Base-by-base conservation (phyloP, 768 basidiomycete genomes). In the Sistotremastrum suecicum region DNA sequence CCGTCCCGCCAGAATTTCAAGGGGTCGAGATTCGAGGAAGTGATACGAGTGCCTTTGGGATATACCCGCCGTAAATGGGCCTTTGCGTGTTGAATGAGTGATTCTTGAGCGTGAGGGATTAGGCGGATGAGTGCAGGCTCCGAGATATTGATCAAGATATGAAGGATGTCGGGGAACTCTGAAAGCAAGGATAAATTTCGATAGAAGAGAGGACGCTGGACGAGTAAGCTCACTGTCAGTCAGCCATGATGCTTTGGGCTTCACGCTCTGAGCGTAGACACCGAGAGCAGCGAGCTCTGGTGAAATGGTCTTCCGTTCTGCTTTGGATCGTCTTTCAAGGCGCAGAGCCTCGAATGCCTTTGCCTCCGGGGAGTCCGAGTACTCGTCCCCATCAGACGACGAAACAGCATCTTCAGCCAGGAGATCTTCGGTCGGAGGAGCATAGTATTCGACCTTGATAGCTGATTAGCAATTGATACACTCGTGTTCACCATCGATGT, bases 221-320 rank as follows among this genome's bases (percentile, higher is more conserved):
- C 9, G 9, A 33, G 11, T 35, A n/a, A 5, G 51, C 56, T 28
- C 51, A 69, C 70, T 56, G 58, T 68, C 56, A 20, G 50, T 46
- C 33, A 71, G 60, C 76, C 77, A 79, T 5, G 64, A 66, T 47
- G 71, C 68, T 5, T 50, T 20, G 5, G 78, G 78, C 51, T 81
- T 80, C 67, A 78, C 65, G 56, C 75, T 78, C 32, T 75, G 70
- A 3, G 74, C 69, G 46, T 80, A 80, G 54, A 72, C 70, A 1
- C 78, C 77, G 5, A 77, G 64, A 3, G 61, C 65, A 5, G 76
- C 74, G 5, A 81, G 68, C 38, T 76, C 51, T 59, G 62, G n/a
- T 52, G 30, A 38, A 48, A 44, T 9, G 38, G 45, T 11, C n/a
- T 11, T 7, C 34, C 20, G 30, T 46, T 47, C 34, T 47, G 36